A percentile compares a stretch with the other conserved stretches of the same genome.
Evolutionary conservation across 257 asterid genomes (phyloP).

Genomic region (Solanum sitiens): DNA sequence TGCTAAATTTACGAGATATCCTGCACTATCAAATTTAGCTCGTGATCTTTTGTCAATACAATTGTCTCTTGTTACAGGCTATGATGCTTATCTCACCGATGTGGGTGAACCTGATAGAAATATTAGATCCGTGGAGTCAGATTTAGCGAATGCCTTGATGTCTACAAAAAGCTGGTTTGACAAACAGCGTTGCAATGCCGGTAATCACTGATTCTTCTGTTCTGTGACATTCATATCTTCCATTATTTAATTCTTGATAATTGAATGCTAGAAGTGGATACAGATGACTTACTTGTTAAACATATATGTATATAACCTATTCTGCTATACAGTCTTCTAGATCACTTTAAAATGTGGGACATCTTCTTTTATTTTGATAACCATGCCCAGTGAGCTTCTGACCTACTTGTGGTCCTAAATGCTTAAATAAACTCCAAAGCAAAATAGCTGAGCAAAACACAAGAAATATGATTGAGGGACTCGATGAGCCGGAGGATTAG

Average conservation of each 20-base stretch:
- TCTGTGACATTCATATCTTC: neutral
- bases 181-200: neutral
- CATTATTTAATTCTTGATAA: neutral
- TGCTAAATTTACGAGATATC: constrained; percentile 9
- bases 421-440: neutral
- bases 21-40: constrained; percentile 13
- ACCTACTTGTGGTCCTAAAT: neutral
- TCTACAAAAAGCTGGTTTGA: constrained; percentile 7
- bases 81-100: neutral
- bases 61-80: constrained; percentile 3
- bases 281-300: neutral
- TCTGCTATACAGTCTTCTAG: neutral
- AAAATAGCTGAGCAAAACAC: neutral
- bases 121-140: neutral
- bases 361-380: neutral
- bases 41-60: constrained; percentile 8
- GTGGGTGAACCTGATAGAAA: neutral
- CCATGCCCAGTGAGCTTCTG: neutral
- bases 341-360: neutral
- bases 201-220: neutral
- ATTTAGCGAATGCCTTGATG: constrained; percentile 8
- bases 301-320: neutral
- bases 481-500: neutral
- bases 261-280: neutral
- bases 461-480: neutral